Conservation (phyloP, 805 yeast species). For the Zygoascus flipseniorum region DNA sequence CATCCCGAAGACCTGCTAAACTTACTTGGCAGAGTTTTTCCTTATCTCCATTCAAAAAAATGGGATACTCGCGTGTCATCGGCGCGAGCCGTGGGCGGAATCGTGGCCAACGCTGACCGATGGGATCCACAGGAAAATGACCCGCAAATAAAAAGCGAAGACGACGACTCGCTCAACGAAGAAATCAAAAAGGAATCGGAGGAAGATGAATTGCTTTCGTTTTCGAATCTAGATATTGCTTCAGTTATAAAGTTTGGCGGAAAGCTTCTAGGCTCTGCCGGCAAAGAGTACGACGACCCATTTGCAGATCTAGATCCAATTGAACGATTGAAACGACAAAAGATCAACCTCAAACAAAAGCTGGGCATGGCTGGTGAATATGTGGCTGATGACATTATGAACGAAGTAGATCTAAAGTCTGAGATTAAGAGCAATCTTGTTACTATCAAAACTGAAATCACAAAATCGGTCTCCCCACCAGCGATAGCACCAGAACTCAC, state of each 20-base stretch:
- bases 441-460: constrained; percentile 9
- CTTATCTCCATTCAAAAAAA: constrained; percentile 68
- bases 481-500: neutral
- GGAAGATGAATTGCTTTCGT: constrained; percentile 21
- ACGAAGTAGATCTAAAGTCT: constrained; percentile 25
- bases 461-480: constrained; percentile 14
- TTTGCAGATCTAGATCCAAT: constrained; percentile 33
- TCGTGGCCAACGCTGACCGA: constrained; percentile 61
- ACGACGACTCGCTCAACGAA: constrained; percentile 18
- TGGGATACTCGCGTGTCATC: constrained; percentile 98
- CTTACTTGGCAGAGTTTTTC: constrained; percentile 80
- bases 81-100: constrained; percentile 90
- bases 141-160: constrained; percentile 12
- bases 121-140: constrained; percentile 67
- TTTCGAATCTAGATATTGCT: constrained; percentile 30
- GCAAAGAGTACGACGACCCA: constrained; percentile 36
- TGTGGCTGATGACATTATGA: constrained; percentile 27
- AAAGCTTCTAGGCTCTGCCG: constrained; percentile 57
- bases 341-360: constrained; percentile 34
- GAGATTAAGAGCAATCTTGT: constrained; percentile 6
- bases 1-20: constrained; percentile 90
- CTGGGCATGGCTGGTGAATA: constrained; percentile 38
- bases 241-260: constrained; percentile 33
- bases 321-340: constrained; percentile 44
- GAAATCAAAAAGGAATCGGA: constrained; percentile 15